These are phyloP conservation scores for Colletotrichum destructivum DNA, from an alignment of 2,329 filamentous ascomycete genomes.

Conservation along the genomic window DNA sequence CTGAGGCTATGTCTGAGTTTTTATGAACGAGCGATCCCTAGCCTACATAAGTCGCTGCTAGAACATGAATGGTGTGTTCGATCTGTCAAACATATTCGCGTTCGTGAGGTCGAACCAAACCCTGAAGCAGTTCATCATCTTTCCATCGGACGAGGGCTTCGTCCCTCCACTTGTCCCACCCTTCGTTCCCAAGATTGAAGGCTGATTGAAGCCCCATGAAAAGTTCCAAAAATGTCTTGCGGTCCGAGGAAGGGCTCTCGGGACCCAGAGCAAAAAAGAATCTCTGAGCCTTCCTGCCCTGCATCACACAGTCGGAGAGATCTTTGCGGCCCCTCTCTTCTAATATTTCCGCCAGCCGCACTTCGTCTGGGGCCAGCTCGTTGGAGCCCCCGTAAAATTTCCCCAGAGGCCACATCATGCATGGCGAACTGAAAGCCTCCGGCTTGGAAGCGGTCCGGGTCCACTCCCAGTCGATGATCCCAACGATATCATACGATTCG, in stretches of 20 bases:
- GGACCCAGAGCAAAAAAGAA: background rate
- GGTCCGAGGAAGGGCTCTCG: background rate
- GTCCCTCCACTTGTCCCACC: background rate
- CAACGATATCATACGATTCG: conserved; percentile 58
- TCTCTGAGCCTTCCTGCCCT: conserved; percentile 3
- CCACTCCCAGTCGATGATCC: conserved; percentile 63
- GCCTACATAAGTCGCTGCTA: no score
- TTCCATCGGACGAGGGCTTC: background rate
- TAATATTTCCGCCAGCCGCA: background rate
- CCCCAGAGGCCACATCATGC: conserved; percentile 53
- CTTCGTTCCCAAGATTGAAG: background rate
- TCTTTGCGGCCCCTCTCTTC: background rate
- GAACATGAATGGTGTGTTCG: no score
- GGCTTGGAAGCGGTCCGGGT: conserved; percentile 47
- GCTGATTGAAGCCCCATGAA: background rate
- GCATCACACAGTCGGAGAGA: background rate
- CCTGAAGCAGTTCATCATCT: background rate
- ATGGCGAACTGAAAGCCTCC: conserved; percentile 52
- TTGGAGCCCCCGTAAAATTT: conserved; percentile 53
- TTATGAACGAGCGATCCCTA: no score
- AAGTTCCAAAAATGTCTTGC: background rate
- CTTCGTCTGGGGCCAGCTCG: conserved; percentile 19
- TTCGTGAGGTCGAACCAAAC: background rate
- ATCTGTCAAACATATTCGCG: no score
- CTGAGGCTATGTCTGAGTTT: no score